A percentile compares a stretch with the other conserved stretches of the same genome.
Conservation (phyloP, 257 asterid genomes). For the Fraxinus quadrangulata region DNA sequence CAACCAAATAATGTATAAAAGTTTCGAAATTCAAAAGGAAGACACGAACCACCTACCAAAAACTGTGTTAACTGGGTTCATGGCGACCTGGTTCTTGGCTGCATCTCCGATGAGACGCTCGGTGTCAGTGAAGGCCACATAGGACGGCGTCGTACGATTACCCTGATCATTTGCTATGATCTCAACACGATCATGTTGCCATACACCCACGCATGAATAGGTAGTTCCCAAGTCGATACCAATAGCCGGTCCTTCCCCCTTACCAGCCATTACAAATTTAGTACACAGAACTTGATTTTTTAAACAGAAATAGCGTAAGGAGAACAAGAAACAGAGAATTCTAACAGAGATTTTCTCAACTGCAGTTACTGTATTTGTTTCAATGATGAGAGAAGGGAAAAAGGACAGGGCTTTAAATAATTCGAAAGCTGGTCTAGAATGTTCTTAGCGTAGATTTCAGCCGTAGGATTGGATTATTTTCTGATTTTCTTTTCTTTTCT, state of each 20-base stretch:
- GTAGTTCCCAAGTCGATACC: slow-evolving; percentile 8
- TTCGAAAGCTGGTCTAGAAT: background rate
- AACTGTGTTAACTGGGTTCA: background rate
- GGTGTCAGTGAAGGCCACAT: background rate
- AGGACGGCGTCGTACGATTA: background rate
- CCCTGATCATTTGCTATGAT: slow-evolving; percentile 1
- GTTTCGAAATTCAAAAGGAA: background rate
- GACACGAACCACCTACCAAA: background rate
- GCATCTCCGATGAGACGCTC: slow-evolving; percentile 9
- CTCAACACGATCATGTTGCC: slow-evolving; percentile 3
- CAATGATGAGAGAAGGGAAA: too few relatives aligned
- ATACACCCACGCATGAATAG: background rate
- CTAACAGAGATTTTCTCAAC: background rate
- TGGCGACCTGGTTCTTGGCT: slow-evolving; percentile 3
- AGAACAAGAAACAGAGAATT: background rate
- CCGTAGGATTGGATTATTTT: background rate
- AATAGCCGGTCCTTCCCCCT: background rate
- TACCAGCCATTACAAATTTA: background rate
- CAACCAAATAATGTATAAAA: background rate
- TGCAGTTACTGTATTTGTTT: background rate
- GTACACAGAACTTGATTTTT: background rate
- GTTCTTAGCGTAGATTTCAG: background rate
- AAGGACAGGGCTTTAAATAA: background rate
- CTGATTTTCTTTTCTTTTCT: background rate
- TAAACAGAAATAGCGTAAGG: background rate